Conservation (phyloP, 164 flowering plant genomes). For the Aristolochia californica region DNA sequence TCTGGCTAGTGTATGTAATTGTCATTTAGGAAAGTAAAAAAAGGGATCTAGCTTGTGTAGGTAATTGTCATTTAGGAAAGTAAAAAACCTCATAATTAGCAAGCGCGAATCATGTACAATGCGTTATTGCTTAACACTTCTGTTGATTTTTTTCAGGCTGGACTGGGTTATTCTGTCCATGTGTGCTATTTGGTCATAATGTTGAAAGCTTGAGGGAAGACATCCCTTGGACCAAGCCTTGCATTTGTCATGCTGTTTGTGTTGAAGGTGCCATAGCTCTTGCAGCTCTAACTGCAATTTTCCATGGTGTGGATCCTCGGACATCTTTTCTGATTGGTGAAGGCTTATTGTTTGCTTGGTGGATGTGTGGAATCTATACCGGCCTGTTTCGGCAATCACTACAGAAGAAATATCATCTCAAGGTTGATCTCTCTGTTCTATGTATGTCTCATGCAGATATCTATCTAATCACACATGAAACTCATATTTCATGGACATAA, state of each 20-base stretch:
- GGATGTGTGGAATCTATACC: conserved; percentile 97
- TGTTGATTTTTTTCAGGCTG: conserved; percentile 31
- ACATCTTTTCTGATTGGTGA: conserved; percentile 71
- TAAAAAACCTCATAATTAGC: too few species aligned
- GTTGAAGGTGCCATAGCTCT: conserved; percentile 86
- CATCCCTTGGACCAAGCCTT: conserved; percentile 64
- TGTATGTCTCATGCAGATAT: not conserved
- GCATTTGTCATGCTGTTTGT: conserved; percentile 78
- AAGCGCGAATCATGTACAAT: too few species aligned
- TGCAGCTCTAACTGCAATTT: conserved; percentile 59
- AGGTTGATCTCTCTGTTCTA: conserved; percentile 27
- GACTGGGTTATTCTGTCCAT: conserved; percentile 87
- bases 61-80: too few species aligned
- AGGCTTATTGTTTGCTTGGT: conserved; percentile 77
- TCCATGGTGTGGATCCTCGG: conserved; percentile 78
- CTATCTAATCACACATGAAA: not conserved
- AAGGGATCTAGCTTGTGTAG: too few species aligned
- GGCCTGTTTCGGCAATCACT: conserved; percentile 72
- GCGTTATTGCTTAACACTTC: too few species aligned
- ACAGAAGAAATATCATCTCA: conserved; percentile 92
- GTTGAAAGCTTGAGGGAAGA: conserved; percentile 69
- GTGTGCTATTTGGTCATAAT: conserved; percentile 84
- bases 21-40: too few species aligned
- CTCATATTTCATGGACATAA: too few species aligned
- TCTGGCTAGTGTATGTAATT: too few species aligned